Evolutionary conservation across 306 rosid genomes (phyloP).

Genomic region (Parietaria judaica): DNA sequence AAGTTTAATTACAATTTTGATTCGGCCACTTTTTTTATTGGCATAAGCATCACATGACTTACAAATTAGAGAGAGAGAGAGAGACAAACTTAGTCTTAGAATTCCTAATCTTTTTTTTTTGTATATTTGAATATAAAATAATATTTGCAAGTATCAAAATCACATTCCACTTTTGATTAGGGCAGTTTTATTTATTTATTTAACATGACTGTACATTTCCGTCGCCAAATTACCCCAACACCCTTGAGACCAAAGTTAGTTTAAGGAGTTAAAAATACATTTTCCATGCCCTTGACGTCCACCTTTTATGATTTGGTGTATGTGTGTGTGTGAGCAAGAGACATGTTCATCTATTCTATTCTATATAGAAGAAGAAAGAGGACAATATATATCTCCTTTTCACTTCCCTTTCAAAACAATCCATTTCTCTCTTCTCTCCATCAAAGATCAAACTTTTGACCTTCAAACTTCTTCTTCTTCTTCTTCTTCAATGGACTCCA

Average conservation of each 20-base stretch:
- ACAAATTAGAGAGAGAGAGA: not conserved
- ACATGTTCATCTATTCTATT: not conserved
- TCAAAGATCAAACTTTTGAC: constrained; percentile 24
- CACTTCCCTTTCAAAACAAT: constrained; percentile 21
- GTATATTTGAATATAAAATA: not conserved
- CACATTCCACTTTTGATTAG: not conserved
- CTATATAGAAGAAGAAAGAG: constrained; percentile 15
- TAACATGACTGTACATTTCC: not conserved
- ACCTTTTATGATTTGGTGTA: constrained; percentile 22
- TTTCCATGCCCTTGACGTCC: constrained; percentile 9
- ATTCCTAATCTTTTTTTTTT: too few species aligned
- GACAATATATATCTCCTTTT: constrained; percentile 27
- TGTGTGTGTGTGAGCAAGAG: constrained; percentile 12
- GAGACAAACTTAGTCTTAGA: too few species aligned
- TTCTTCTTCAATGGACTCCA: constrained; percentile 21
- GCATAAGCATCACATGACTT: too few species aligned
- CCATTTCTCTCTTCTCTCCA: constrained; percentile 11
- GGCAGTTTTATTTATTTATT: not conserved
- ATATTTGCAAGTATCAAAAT: not conserved
- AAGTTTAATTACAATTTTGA: too few species aligned
- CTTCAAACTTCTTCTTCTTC: constrained; percentile 33
- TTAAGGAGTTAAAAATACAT: not conserved
- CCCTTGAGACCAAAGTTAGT: not conserved
- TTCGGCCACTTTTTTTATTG: too few species aligned
- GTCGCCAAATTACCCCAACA: constrained; percentile 8